These are phyloP conservation scores for Talaromyces albobiverticillius DNA, from an alignment of 2,329 filamentous ascomycete genomes.

Conservation along the genomic window DNA sequence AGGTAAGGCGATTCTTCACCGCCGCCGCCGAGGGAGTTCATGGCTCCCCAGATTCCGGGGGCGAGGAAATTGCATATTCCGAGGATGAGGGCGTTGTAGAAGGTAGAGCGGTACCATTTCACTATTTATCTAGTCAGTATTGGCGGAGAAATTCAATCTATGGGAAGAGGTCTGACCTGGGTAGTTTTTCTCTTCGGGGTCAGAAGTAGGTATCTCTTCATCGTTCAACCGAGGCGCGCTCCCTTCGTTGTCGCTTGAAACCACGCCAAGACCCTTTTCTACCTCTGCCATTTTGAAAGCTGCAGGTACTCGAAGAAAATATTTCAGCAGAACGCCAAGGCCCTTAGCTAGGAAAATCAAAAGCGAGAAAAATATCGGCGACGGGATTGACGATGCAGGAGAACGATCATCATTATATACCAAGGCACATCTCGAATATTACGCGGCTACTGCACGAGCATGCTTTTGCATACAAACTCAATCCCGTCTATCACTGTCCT, in stretches of 20 bases:
- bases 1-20: constrained; percentile 63
- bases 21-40: constrained; percentile 71
- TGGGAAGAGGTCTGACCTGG: too few relatives aligned
- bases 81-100: constrained; percentile 69
- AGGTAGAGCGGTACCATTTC: constrained; percentile 69
- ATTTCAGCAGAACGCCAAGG: too few relatives aligned
- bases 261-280: not conserved
- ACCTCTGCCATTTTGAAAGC: not conserved
- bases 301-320: not conserved
- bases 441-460: too few relatives aligned
- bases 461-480: too few relatives aligned
- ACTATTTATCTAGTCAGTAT: constrained; percentile 37
- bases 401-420: too few relatives aligned
- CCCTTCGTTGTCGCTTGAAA: not conserved
- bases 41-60: constrained; percentile 69
- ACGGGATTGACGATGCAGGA: too few relatives aligned
- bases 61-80: constrained; percentile 69
- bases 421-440: too few relatives aligned
- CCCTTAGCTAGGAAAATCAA: too few relatives aligned
- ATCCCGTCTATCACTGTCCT: too few relatives aligned
- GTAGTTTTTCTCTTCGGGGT: not conserved
- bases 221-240: not conserved
- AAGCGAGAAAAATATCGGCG: too few relatives aligned
- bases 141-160: too few relatives aligned
- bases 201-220: not conserved